A percentile compares a stretch with the other conserved stretches of the same genome.
Evolutionary conservation across 2,329 filamentous ascomycete species (phyloP).

Genomic region (Apiospora saccharicola): DNA sequence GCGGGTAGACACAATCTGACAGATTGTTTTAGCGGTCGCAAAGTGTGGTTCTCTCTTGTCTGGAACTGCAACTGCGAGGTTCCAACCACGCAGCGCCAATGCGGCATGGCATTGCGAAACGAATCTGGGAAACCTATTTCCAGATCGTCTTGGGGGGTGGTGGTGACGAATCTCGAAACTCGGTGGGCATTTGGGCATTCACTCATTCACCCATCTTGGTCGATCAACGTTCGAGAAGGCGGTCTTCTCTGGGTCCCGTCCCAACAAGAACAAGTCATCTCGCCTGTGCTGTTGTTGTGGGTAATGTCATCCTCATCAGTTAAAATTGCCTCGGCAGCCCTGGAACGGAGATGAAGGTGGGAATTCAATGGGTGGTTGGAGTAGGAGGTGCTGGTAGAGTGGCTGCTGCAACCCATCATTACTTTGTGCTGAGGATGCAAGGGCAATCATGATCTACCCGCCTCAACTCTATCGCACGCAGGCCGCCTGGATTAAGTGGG

Average conservation of each 20-base stretch:
- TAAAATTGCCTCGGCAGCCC: constrained; percentile 13
- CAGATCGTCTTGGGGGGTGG: background rate
- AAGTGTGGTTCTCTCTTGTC: background rate
- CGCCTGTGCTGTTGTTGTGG: constrained; percentile 14
- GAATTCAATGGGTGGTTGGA: background rate
- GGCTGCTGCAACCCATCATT: background rate
- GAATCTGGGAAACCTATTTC: constrained; percentile 12
- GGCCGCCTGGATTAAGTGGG: constrained; percentile 15
- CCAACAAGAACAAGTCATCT: constrained; percentile 1
- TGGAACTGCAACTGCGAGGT: background rate
- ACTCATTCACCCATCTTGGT: background rate
- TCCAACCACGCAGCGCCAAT: background rate
- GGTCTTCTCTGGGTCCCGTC: background rate
- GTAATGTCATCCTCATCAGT: background rate
- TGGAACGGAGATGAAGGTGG: constrained; percentile 16
- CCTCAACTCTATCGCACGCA: constrained; percentile 19
- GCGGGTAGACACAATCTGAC: constrained; percentile 12
- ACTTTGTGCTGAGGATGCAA: constrained; percentile 1
- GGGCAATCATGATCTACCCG: constrained; percentile 21
- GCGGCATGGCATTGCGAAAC: background rate
- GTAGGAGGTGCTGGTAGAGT: too few species aligned
- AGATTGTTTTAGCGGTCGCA: constrained; percentile 10
- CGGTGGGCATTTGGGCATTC: background rate
- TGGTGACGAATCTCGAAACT: constrained; percentile 11
- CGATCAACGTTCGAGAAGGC: constrained; percentile 11